A percentile compares a stretch with the other conserved stretches of the same genome.
Evolutionary conservation across 2,329 filamentous ascomycete genomes (phyloP).

Genomic region (Fusarium piperis): DNA sequence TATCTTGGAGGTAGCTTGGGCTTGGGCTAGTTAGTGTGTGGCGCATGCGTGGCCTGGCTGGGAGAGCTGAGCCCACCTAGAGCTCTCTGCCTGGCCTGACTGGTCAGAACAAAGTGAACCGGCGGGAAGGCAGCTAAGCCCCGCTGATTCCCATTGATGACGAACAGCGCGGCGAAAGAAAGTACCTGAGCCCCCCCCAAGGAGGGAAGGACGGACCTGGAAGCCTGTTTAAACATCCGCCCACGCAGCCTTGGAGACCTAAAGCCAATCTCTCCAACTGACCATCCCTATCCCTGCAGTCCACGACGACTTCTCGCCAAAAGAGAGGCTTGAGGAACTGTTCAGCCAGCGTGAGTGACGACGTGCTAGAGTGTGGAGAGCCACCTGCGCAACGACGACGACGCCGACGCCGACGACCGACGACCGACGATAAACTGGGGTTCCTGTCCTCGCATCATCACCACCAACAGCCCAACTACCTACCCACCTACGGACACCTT

Average conservation of each 20-base stretch:
- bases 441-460: slow-evolving; percentile 25
- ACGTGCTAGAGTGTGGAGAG: slow-evolving; percentile 30
- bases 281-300: neutral
- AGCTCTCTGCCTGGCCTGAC: neutral
- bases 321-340: neutral
- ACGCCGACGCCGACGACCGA: neutral
- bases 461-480: neutral
- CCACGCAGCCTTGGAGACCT: neutral
- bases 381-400: slow-evolving; percentile 9
- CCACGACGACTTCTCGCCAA: slow-evolving; percentile 9
- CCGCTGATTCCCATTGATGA: slow-evolving; percentile 35
- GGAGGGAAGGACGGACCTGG: neutral
- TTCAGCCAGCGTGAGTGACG: slow-evolving; percentile 31
- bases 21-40: neutral
- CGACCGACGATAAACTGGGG: slow-evolving; percentile 28
- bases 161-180: slow-evolving; percentile 22
- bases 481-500: neutral
- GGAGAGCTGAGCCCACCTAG: slow-evolving; percentile 8
- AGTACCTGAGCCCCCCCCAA: slow-evolving; percentile 1
- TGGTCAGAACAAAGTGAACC: neutral
- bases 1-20: neutral
- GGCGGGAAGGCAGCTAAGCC: slow-evolving; percentile 28
- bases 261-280: neutral
- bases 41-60: slow-evolving; percentile 25
- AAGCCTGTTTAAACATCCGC: slow-evolving; percentile 20